Percentiles rank a stretch among this genome's conserved stretches.
Evolutionary conservation across 2,329 filamentous ascomycete species (phyloP).

Genomic region (Xylariomycetidae sp.): DNA sequence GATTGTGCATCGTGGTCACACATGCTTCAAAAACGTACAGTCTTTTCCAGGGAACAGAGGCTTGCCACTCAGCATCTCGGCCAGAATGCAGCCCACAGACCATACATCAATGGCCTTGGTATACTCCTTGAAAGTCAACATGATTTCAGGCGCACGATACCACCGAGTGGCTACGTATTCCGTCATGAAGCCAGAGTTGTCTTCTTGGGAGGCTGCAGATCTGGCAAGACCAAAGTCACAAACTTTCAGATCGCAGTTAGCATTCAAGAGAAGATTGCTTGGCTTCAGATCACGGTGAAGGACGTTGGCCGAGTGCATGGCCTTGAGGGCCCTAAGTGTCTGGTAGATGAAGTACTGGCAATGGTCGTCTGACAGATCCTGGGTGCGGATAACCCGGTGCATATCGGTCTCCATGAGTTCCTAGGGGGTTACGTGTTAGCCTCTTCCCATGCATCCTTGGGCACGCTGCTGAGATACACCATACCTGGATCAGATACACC

Average conservation of each 20-base stretch:
- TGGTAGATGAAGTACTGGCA: slow-evolving; percentile 99
- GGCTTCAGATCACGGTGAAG: slow-evolving; percentile 96
- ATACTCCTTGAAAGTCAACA: slow-evolving; percentile 99
- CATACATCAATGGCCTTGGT: slow-evolving; percentile 99
- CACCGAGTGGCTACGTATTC: slow-evolving; percentile 99
- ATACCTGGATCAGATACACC: slow-evolving; percentile 95
- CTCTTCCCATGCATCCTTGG: slow-evolving; percentile 1
- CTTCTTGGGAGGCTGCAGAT: slow-evolving; percentile 93
- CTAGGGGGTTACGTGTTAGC: slow-evolving; percentile 38
- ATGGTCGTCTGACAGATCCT: slow-evolving; percentile 97
- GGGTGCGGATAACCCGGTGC: slow-evolving; percentile 97
- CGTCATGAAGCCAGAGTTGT: slow-evolving; percentile 99
- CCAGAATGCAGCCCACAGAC: slow-evolving; percentile 97
- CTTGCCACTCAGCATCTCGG: slow-evolving; percentile 98
- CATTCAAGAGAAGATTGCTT: slow-evolving; percentile 93
- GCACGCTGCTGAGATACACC: slow-evolving; percentile 10
- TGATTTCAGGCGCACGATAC: slow-evolving; percentile 99
- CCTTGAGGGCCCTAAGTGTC: slow-evolving; percentile 93
- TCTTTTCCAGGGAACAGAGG: slow-evolving; percentile 97
- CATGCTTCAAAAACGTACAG: slow-evolving; percentile 55
- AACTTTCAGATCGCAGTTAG: slow-evolving; percentile 98
- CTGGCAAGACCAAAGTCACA: slow-evolving; percentile 96
- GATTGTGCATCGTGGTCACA: background rate
- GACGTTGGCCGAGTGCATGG: slow-evolving; percentile 98
- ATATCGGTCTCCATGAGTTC: slow-evolving; percentile 99